Evolutionary conservation across 2,329 filamentous ascomycete species (phyloP), one percentile per base, ranked within the genome.

Genomic region (Aspergillus sp.): DNA sequence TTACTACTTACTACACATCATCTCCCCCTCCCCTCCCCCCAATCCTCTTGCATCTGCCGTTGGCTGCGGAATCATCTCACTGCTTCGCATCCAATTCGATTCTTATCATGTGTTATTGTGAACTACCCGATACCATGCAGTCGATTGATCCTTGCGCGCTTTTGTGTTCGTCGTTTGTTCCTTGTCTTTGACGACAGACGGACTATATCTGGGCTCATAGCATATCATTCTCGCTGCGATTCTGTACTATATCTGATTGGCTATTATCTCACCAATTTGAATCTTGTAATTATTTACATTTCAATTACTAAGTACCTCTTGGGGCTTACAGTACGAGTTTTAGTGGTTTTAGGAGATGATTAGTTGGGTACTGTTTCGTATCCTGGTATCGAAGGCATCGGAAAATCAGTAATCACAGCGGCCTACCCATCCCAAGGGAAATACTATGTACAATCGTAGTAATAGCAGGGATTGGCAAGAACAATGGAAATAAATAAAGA

Each of bases 241-340:
- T 53, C 41, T 66, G 65, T 66, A 65, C 38, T 63, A 66, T 66
- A 67, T 61, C 58, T 58, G 39, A 13, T n/a, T 52, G 36, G 32
- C 25, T 52, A 23, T 44, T 52, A 41, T 42, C 56, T 19, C 38
- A 32, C 19, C 8, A 23, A 36, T 60, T 53, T 52, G 44, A 39
- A 38, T 15, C 38, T 50, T 65, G 63, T 64, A 66, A 59, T 64
- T 64, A 65, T 56, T 19, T 41, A 62, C 36, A 36, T 5, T 13
- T 36, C 32, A 15, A 13, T 27, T 2, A 36, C 10, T 6, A 19
- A 19, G 19, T 19, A 36, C 32, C 32, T 36, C 11, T 36, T 13
- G 11, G 11, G 32, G 5, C 11, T 36, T 36, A 13, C 32, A 13
- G 11, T 36, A 15, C 4, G 1, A 11, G 32, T 36, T 13, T 11